phyloP scores from a whole-genome alignment of 805 yeast species.

The Yamadazyma philogaea region DNA sequence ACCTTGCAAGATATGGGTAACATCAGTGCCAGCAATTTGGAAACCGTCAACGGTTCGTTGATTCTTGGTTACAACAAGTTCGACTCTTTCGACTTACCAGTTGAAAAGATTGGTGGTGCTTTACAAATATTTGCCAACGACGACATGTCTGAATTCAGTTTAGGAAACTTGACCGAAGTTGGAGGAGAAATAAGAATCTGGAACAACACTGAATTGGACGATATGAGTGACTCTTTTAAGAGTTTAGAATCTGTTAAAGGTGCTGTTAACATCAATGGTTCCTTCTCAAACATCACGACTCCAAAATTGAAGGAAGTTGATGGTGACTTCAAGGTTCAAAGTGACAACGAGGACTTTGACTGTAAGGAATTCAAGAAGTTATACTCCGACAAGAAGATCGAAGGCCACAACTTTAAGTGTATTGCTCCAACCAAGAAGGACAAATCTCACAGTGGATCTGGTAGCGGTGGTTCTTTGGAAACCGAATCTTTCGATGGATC shows the following conservation, averaged over 20 bases:
- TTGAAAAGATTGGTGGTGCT: slow-evolving; percentile 37
- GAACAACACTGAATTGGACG: slow-evolving; percentile 39
- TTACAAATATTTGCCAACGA: slow-evolving; percentile 42
- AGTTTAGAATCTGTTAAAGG: slow-evolving; percentile 35
- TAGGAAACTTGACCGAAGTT: slow-evolving; percentile 29
- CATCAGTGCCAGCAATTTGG: slow-evolving; percentile 31
- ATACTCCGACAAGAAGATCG: slow-evolving; percentile 29
- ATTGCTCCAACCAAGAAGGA: slow-evolving; percentile 30
- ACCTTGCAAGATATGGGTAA: slow-evolving; percentile 40
- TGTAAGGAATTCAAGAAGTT: slow-evolving; percentile 35
- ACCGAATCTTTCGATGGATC: slow-evolving; percentile 22
- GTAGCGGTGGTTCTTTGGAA: slow-evolving; percentile 17
- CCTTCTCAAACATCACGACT: slow-evolving; percentile 37
- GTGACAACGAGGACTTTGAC: slow-evolving; percentile 36
- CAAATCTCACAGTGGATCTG: slow-evolving; percentile 14
- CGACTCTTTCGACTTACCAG: slow-evolving; percentile 27
- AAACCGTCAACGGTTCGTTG: slow-evolving; percentile 40
- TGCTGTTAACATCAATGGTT: slow-evolving; percentile 39
- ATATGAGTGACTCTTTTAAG: slow-evolving; percentile 27
- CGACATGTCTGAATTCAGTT: slow-evolving; percentile 30
- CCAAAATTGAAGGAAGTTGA: slow-evolving; percentile 35
- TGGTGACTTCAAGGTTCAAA: slow-evolving; percentile 38
- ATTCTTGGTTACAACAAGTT: slow-evolving; percentile 40
- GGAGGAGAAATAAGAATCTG: slow-evolving; percentile 41
- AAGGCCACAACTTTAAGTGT: slow-evolving; percentile 46